Evolutionary conservation across 1,139 yeast genomes (phyloP).

Genomic region (Suhomyces coccinellae): DNA sequence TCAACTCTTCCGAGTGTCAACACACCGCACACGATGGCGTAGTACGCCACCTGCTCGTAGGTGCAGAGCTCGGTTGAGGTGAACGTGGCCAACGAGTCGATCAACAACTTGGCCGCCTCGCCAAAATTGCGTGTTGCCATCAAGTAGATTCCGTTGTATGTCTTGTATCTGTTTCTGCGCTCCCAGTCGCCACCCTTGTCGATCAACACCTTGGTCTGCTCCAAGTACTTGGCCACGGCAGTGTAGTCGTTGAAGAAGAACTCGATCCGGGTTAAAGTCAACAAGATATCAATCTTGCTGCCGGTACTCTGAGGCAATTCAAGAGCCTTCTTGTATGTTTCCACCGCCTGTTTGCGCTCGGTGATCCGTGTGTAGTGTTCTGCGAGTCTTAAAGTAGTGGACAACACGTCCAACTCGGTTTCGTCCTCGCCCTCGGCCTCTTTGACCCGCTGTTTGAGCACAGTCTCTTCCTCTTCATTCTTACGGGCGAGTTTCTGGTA

Average conservation of each 20-base stretch:
- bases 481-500: constrained; percentile 51
- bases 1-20: constrained; percentile 81
- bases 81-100: constrained; percentile 92
- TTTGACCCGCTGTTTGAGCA: constrained; percentile 61
- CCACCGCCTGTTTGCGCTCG: constrained; percentile 72
- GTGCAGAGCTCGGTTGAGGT: constrained; percentile 92
- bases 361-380: constrained; percentile 86
- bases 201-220: constrained; percentile 68
- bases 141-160: constrained; percentile 82
- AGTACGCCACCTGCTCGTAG: constrained; percentile 87
- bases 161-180: constrained; percentile 90
- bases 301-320: constrained; percentile 87
- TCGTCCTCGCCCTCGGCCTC: constrained; percentile 87
- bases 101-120: constrained; percentile 80
- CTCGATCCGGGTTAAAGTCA: constrained; percentile 82
- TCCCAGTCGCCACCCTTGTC: constrained; percentile 99
- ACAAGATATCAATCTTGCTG: constrained; percentile 78
- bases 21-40: constrained; percentile 84
- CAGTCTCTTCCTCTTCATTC: constrained; percentile 57
- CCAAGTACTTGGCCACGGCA: constrained; percentile 71
- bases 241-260: constrained; percentile 80
- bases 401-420: constrained; percentile 80
- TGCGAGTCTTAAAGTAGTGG: constrained; percentile 77
- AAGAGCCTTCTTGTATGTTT: constrained; percentile 70
- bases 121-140: constrained; percentile 83